A percentile compares a stretch with the other conserved stretches of the same genome.
These are phyloP conservation scores for Lycium barbarum DNA, from an alignment of 257 asterid genomes.

Conservation along the genomic window DNA sequence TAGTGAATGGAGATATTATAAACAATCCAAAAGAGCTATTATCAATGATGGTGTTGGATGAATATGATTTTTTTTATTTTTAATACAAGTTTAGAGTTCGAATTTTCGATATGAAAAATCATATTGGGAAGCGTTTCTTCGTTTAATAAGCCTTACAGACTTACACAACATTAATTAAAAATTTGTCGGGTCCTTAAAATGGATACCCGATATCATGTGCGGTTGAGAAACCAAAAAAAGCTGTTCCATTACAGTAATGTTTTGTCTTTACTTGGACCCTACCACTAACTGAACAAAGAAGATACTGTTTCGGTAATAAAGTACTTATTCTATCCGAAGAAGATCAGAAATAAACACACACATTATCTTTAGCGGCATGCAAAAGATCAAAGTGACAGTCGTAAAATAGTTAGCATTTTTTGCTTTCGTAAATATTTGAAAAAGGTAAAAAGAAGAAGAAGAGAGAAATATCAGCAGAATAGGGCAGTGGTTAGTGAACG, in stretches of 20 bases:
- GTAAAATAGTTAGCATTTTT: conserved; percentile 13
- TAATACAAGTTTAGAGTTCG: background rate
- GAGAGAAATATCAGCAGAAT: conserved; percentile 7
- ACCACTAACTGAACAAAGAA: conserved; percentile 9
- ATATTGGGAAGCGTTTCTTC: background rate
- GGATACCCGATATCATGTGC: background rate
- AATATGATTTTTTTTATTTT: background rate
- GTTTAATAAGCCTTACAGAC: background rate
- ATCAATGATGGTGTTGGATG: background rate
- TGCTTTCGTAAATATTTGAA: background rate
- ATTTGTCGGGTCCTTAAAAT: background rate
- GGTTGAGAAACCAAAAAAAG: background rate
- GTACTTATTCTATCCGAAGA: background rate
- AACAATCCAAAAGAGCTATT: background rate
- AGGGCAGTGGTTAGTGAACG: background rate
- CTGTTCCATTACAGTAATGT: background rate
- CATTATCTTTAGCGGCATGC: background rate
- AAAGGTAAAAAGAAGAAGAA: too few relatives aligned
- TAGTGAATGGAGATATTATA: background rate
- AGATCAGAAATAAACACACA: background rate
- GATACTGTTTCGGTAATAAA: background rate
- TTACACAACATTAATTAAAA: background rate
- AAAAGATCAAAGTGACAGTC: conserved; percentile 11
- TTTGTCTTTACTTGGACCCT: background rate
- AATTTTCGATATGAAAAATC: background rate